Base-by-base conservation (phyloP, 805 yeast species). In the Candida ascalaphidarum region DNA sequence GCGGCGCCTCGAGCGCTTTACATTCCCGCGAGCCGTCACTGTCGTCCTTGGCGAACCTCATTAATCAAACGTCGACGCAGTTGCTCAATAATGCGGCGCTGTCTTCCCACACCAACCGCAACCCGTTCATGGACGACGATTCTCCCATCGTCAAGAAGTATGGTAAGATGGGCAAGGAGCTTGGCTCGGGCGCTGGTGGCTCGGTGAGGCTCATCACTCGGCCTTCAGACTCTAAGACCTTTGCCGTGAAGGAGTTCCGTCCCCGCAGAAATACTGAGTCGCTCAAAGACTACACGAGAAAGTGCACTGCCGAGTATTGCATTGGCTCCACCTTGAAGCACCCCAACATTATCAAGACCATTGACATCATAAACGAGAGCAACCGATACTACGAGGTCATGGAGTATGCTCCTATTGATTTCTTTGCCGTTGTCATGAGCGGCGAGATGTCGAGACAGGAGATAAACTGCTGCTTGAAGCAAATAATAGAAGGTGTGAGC, bases 321-420 rank as follows among this genome's bases (percentile, higher is more conserved):
- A 81, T 82, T 33, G 94, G 94, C 11, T 76, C 84, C 14, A 80
- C 89, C 13, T 61, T 82, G 34, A 81, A 77, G 41, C 92, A 82
- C 55, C 85, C 89, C 30, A 81, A 82, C 50, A 71, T 82, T 37
- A 81, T 82, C 41, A 74, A 80, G 46, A 81, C 92, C 3, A 61
- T 81, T 41, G 94, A 82, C 55, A 83, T 58, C 60, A 76, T 83
- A 29, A 74, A 72, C 37, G 80, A 45, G 72, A 85, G 52, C 43
- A 74, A 71, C 40, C 77, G 81, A 68, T 81, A 38, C 78, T 78
- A 59, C 29, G 95, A 89, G 54, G 85, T 92, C 30, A 86, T 92
- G 96, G 98, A 92, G 57, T 89, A 78, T 52, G 83, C 95, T 43
- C 84, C 94, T 6, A 69, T 75, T 23, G 94, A 82, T 57, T 81